Base-by-base conservation (phyloP, 2,329 filamentous ascomycete species). In the Calonectria leucothoes region DNA sequence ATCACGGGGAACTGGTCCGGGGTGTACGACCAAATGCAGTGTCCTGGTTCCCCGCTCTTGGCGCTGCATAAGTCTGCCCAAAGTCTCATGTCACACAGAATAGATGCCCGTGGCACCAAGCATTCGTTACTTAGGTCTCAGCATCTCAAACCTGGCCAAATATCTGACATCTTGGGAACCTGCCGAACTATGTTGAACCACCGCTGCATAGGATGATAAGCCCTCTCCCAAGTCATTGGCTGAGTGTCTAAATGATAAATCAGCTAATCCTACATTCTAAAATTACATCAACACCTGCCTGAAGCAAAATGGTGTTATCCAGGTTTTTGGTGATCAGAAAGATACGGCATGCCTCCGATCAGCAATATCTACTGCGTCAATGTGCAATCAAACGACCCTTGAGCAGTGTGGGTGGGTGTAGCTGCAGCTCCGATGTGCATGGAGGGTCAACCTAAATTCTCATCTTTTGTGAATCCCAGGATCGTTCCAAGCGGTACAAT, bases 41-140 rank as follows among this genome's bases (percentile, higher is more conserved):
- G 49, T 59, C 39, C 65, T 65, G 31, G 57, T 65, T 72, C 70
- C 65, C 70, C 57, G 49, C 49, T 61, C 65, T 72, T 72, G 65
- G 48, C 57, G 25, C 57, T 63, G 42, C 57, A 49, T 52, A 17
- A 48, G 6, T 57, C 37, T 31, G 48, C 31, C 15, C 61, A 39
- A 57, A 63, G 61, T 57, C 69, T 71, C 51, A 63, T 67, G 63
- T 66, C 63, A 63, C 69, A 71, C 52, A 61, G 39, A 39, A 37
- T 33, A 33, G 27, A n/a, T 51, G 37, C 49, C 51, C 23, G 42
- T 37, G 25, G 59, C 29, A 45, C 48, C 14, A n/a, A 55, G 63
- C 45, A n/a, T 45, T 25, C 49, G 25, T 57, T 57, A 15, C 23
- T 7, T 52, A 11, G 49, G 29, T 31, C 27, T 45, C 15, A 17